phyloP scores from a whole-genome alignment of 2,329 filamentous ascomycete species.

The Pleomassaria siparia region DNA sequence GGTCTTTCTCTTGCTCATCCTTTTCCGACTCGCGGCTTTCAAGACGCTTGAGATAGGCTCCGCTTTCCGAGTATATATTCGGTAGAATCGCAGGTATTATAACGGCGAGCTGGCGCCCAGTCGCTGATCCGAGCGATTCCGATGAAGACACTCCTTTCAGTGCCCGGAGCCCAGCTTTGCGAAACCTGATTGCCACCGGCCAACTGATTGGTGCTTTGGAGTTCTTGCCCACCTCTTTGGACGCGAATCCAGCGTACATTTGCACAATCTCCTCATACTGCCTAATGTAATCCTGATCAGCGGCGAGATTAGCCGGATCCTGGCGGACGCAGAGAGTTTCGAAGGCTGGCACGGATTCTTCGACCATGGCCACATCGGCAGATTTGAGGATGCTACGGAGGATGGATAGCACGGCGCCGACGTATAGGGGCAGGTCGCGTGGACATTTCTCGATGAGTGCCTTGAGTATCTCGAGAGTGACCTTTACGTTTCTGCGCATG shows the following conservation, averaged over 20 bases:
- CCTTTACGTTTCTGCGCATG: slow-evolving; percentile 75
- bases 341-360: slow-evolving; percentile 84
- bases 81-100: slow-evolving; percentile 84
- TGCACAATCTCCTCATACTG: slow-evolving; percentile 82
- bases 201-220: slow-evolving; percentile 58
- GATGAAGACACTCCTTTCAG: slow-evolving; percentile 78
- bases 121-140: slow-evolving; percentile 74
- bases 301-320: slow-evolving; percentile 80
- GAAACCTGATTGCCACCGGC: slow-evolving; percentile 69
- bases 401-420: slow-evolving; percentile 79
- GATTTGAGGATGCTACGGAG: slow-evolving; percentile 81
- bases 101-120: slow-evolving; percentile 72
- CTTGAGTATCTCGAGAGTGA: slow-evolving; percentile 88
- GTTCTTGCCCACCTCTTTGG: slow-evolving; percentile 54
- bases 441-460: slow-evolving; percentile 92
- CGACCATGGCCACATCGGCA: slow-evolving; percentile 87
- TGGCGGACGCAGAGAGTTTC: slow-evolving; percentile 87
- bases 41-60: slow-evolving; percentile 68
- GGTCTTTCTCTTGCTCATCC: slow-evolving; percentile 69
- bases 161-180: slow-evolving; percentile 63
- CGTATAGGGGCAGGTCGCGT: slow-evolving; percentile 87
- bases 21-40: slow-evolving; percentile 67
- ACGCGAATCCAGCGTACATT: slow-evolving; percentile 78
- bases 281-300: slow-evolving; percentile 78
- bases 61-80: slow-evolving; percentile 77